Evolutionary conservation across 805 yeast species (phyloP).

Genomic region (Myxozyma lipomycoides): DNA sequence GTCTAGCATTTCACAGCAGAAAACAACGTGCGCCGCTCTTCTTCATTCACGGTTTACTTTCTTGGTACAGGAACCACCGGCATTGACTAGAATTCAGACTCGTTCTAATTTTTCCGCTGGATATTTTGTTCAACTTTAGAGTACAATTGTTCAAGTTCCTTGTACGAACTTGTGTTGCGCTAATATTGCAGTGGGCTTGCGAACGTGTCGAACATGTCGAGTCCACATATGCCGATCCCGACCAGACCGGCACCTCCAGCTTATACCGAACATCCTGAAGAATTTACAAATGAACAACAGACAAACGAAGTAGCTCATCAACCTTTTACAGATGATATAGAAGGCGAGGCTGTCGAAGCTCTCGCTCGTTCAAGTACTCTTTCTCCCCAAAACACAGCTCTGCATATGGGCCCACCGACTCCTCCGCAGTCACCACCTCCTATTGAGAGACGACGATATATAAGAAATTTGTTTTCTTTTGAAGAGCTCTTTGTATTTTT

Average conservation of each 20-base stretch:
- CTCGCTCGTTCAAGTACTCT: neutral
- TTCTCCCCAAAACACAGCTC: neutral
- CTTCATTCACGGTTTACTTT: too few relatives aligned
- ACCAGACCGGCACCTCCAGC: neutral
- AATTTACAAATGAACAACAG: neutral
- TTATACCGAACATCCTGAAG: neutral
- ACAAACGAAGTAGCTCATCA: neutral
- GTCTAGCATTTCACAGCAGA: too few relatives aligned
- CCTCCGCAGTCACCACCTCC: slow-evolving; percentile 14
- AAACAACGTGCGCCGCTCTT: too few relatives aligned
- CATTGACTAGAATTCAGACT: too few relatives aligned
- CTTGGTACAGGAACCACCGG: too few relatives aligned
- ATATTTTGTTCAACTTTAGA: too few relatives aligned
- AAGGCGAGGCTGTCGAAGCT: neutral
- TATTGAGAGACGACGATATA: slow-evolving; percentile 3
- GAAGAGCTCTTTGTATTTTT: slow-evolving; percentile 22
- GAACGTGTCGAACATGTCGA: neutral
- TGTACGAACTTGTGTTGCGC: too few relatives aligned
- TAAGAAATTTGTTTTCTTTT: slow-evolving; percentile 13
- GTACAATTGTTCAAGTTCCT: too few relatives aligned
- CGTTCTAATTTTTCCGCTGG: too few relatives aligned
- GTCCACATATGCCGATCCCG: neutral
- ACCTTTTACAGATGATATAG: neutral
- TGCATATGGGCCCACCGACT: neutral
- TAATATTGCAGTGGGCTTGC: too few relatives aligned